Percentiles rank a stretch among this genome's conserved stretches.
phyloP scores from a whole-genome alignment of 202 grass and related monocot species.

The Setaria italica region DNA sequence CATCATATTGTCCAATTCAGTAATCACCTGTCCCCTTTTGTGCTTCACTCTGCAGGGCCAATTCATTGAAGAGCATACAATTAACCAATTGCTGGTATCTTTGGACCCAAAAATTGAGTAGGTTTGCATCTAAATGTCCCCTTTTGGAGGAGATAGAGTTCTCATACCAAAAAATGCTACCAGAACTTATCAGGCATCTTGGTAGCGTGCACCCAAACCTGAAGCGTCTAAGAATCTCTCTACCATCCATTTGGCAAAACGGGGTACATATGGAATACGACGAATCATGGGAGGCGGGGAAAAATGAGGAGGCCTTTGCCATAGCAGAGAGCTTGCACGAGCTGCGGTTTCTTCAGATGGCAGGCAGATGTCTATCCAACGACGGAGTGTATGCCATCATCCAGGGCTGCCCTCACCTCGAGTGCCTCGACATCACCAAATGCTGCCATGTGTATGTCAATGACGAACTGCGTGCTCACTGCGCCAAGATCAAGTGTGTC shows the following conservation, averaged over 20 bases:
- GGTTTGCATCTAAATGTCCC: neutral
- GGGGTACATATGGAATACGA: neutral
- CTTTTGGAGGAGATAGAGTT: constrained; percentile 5
- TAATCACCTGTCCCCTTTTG: neutral
- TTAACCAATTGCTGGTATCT: neutral
- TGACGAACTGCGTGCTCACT: neutral
- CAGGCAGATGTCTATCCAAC: neutral
- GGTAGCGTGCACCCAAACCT: neutral
- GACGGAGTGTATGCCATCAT: neutral
- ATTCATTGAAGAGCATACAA: neutral
- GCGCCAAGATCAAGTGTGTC: neutral
- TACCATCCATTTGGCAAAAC: neutral
- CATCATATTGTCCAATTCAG: neutral
- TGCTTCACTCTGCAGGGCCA: neutral
- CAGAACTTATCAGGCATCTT: neutral
- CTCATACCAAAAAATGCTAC: neutral
- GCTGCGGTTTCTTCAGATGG: constrained; percentile 2
- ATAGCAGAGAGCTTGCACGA: constrained; percentile 12
- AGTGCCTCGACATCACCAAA: neutral
- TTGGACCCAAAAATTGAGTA: neutral
- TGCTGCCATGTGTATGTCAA: neutral
- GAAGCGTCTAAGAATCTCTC: neutral
- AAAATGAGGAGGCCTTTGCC: neutral
- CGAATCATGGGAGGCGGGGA: neutral
- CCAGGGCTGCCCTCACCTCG: neutral